These are phyloP conservation scores for Castanopsis chinensis DNA, from an alignment of 306 rosid species.

Conservation along the genomic window DNA sequence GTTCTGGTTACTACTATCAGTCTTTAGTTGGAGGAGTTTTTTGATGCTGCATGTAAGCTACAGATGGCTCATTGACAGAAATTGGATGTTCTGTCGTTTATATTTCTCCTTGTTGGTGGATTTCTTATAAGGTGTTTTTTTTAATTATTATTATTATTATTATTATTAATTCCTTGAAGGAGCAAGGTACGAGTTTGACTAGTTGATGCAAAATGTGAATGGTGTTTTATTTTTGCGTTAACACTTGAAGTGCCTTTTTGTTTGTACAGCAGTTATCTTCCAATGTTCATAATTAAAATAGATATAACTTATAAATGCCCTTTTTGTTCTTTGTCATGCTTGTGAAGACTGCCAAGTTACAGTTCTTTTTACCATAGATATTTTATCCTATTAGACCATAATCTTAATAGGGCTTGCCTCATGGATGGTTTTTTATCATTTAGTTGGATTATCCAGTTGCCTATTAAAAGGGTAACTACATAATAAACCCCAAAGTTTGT, in stretches of 20 bases:
- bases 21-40: neutral
- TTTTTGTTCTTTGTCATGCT: neutral
- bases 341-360: neutral
- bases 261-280: neutral
- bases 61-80: neutral
- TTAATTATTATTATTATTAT: neutral
- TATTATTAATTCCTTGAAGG: too few species aligned
- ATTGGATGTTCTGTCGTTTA: neutral
- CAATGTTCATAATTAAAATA: neutral
- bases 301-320: neutral
- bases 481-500: too few species aligned
- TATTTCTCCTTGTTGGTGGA: neutral
- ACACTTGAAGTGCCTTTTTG: neutral
- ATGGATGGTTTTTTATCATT: neutral
- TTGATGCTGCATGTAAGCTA: neutral
- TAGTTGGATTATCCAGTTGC: neutral
- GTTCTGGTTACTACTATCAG: conserved; percentile 4
- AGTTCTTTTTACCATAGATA: neutral
- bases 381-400: neutral
- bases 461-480: neutral
- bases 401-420: neutral
- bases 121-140: neutral
- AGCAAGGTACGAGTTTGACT: neutral
- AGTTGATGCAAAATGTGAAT: neutral
- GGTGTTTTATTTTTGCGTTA: neutral